Base-by-base conservation (phyloP, 306 rosid genomes). In the Mucuna pruriens region DNA sequence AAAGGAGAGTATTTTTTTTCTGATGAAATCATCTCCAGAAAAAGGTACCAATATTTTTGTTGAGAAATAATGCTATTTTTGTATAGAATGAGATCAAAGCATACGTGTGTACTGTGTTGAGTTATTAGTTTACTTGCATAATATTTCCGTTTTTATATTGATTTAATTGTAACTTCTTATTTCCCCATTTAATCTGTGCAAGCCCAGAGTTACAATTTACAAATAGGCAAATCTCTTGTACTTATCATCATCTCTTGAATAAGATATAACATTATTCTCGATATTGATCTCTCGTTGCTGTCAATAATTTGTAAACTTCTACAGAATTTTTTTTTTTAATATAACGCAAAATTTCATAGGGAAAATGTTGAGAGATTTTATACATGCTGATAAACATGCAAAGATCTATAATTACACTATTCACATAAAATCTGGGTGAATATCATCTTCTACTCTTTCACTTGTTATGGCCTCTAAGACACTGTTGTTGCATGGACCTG, bases 371-470 rank as follows among this genome's bases (percentile, higher is more conserved):
- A 48, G 17, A 33, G 20, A 75, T 60, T 42, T 44, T 40, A 7
- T 12, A 58, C 25, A 2, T 26, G 68, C 58, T 61, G 62, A 22
- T 8, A 8, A 45, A 48, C 57, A 68, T 68, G 66, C 17, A 34
- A 36, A 55, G 2, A 70, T 45, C 58, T 7, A 29, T 31, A 44
- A 52, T 44, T 45, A 36, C 22, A 54, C n/a, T n/a, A 34, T 65
- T 89, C 86, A 90, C 82, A 87, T 15, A 85, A 95, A 95, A 75
- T 93, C 97, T 2, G 97, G 95, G 82, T 95, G 99, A 60, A 93
- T 67, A 42, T 90, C 95, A 60, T 93, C 97, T 78, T 90, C 97
- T 23, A 93, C 91, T 12, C 39, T 84, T 86, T 93, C 97, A 2
- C 85, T 74, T 8, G 85, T 33, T 9, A 80, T 25, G 39, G 73